Evolutionary conservation across 2,329 filamentous ascomycete genomes (phyloP), one percentile per base, ranked within the genome.

Genomic region (Hymenoscyphus occultus): DNA sequence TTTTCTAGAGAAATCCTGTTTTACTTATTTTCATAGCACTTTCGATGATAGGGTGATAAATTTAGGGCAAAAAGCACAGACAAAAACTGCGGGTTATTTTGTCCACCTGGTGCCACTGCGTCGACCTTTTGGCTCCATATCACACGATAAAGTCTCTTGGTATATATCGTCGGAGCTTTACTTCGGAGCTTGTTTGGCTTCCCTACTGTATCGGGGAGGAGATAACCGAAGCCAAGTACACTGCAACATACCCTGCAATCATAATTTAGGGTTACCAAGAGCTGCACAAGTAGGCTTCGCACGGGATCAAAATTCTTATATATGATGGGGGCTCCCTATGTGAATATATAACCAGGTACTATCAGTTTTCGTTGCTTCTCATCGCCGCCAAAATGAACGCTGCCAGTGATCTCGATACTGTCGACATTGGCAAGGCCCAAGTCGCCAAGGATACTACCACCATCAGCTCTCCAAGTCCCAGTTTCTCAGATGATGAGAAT

Each of bases 371-470:
- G 5, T 22, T 51, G 22, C 45, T 28, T n/a, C 45, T 51, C 45
- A 51, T 51, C 45, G 45, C 22, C 62, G 13, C 45, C 57, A 63
- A 10, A 10, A 63, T 63, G 62, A 63, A 63, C 62, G 62, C 62
- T 28, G 56, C 62, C 19, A 63, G 56, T 56, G 56, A 63, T 19
- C 62, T 63, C 56, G 62, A 63, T 40, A 63, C 62, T 32, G 45
- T 56, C 12, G 62, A 63, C 32, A 13, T 63, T 16, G 62, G 42
- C 62, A 63, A 63, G 62, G 57, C 51, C 16, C 42, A 59, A 22
- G 42, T 39, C 7, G 32, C 62, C 56, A 59, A 60, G 56, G 40
- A 58, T 12, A 31, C 22, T 39, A 28, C 62, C 40, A 2, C 28
- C 19, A 54, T 58, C 14, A 45, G 35, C n/a, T 28, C 32, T 3